A percentile compares a stretch with the other conserved stretches of the same genome.
Evolutionary conservation across 176 grass and related monocot species (phyloP).

Genomic region (Rhynchospora pubera): DNA sequence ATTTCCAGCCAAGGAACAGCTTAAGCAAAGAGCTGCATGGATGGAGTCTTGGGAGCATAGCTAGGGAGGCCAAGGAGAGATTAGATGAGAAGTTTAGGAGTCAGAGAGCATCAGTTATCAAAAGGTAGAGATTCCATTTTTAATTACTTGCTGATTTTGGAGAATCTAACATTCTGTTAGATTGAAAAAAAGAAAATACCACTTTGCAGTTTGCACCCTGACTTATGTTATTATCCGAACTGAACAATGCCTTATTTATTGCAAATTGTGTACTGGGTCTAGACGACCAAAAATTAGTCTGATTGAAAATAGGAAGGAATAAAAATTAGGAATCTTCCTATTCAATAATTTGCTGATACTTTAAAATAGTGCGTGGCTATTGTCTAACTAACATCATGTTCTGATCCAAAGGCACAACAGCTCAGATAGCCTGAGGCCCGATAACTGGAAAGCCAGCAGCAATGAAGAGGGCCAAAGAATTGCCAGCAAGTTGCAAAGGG

Average conservation of each 20-base stretch:
- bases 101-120: slow-evolving; percentile 26
- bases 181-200: background rate
- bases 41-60: slow-evolving; percentile 57
- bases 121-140: slow-evolving; percentile 29
- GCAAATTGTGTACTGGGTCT: background rate
- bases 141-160: background rate
- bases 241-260: background rate
- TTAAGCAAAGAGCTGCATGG: slow-evolving; percentile 38
- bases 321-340: background rate
- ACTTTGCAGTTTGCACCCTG: background rate
- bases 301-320: background rate
- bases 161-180: background rate
- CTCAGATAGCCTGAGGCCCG: slow-evolving; percentile 43
- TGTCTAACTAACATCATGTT: background rate
- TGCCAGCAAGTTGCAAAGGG: slow-evolving; percentile 31
- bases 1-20: slow-evolving; percentile 33
- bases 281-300: background rate
- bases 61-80: slow-evolving; percentile 79
- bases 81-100: slow-evolving; percentile 64
- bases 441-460: background rate
- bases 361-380: background rate
- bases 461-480: background rate
- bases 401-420: slow-evolving; percentile 48
- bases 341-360: background rate
- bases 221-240: background rate